These are phyloP conservation scores for Aspergillus ibericus DNA, from an alignment of 2,329 filamentous ascomycete species.

Conservation along the genomic window DNA sequence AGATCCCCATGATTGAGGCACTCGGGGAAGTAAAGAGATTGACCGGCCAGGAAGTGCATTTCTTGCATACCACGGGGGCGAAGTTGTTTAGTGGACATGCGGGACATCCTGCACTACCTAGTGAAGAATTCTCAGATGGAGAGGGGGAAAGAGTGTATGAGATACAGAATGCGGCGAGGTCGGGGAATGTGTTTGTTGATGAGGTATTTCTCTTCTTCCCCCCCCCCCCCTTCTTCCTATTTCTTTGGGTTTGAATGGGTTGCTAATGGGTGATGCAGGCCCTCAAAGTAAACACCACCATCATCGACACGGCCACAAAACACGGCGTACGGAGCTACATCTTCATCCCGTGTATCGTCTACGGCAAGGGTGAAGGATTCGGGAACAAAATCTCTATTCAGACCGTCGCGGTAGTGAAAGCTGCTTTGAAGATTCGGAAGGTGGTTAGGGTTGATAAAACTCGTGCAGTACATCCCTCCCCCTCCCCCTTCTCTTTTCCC, in stretches of 20 bases:
- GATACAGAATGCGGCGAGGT: slow-evolving; percentile 42
- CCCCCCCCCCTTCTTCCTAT: too few species aligned
- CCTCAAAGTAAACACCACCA: background rate
- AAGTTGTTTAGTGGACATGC: slow-evolving; percentile 54
- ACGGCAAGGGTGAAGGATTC: background rate
- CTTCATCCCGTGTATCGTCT: background rate
- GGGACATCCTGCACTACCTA: slow-evolving; percentile 44
- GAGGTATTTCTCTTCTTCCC: background rate
- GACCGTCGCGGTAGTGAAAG: background rate
- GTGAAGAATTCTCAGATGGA: slow-evolving; percentile 41
- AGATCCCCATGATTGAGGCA: slow-evolving; percentile 48
- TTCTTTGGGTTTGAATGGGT: background rate
- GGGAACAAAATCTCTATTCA: background rate
- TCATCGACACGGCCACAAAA: background rate
- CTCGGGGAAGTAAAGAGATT: slow-evolving; percentile 46
- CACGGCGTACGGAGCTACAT: background rate
- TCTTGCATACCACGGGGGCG: slow-evolving; percentile 54
- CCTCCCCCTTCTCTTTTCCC: too few species aligned
- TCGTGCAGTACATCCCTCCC: background rate
- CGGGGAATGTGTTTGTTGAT: slow-evolving; percentile 31
- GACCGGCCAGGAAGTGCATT: slow-evolving; percentile 48
- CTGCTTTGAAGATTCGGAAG: background rate
- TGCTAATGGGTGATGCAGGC: background rate
- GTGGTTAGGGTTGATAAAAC: background rate
- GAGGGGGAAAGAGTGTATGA: slow-evolving; percentile 42